Base-by-base conservation (phyloP, 139 green algal genomes). In the Mesotaenium endlicherianum region DNA sequence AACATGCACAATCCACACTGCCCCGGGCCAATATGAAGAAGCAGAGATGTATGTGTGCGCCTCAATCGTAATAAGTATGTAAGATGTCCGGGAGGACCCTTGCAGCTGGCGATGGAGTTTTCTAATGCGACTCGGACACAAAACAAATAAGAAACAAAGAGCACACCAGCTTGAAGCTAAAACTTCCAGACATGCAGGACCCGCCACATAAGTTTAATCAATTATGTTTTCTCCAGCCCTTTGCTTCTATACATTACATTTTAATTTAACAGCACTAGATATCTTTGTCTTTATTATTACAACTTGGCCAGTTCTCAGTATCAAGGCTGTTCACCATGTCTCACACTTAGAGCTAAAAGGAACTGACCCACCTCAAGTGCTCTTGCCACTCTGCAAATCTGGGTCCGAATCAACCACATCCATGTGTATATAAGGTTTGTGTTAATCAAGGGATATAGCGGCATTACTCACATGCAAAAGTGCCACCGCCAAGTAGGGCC, bases 391-490 rank as follows among this genome's bases (percentile, higher is more conserved):
- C 20, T 34, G 50, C 50, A 64, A 64, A 34, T 26, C 20, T 64
- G 20, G 20, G 20, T 26, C 20, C 50, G 50, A 64, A n/a, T n/a
- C n/a, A 20, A 64, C 26, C 50, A 64, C 20, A 64, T 64, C 20
- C 26, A 64, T 34, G 17, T 44, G 64, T 20, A 75, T 75, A 44
- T 17, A 75, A 57, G 17, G 16, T 75, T 16, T 75, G 30, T 40
- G 17, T 17, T 44, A 44, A 41, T 16, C 67, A 42, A 26, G 36
- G 17, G 16, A 44, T 42, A 16, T 58, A n/a, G n/a, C n/a, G 67
- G 16, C 17, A 75, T 58, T 11, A 79, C 70, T 58, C 41, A 79
- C 70, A 79, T 79, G 70, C 70, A 41, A 79, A 79, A 45, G 41
- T 47, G 8, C 70, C 36, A 69, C 70, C 60, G 20, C 60, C 60